A percentile compares a stretch with the other conserved stretches of the same genome.
Evolutionary conservation across 2,329 filamentous ascomycete genomes (phyloP).

Genomic region (Cadophora sp.): DNA sequence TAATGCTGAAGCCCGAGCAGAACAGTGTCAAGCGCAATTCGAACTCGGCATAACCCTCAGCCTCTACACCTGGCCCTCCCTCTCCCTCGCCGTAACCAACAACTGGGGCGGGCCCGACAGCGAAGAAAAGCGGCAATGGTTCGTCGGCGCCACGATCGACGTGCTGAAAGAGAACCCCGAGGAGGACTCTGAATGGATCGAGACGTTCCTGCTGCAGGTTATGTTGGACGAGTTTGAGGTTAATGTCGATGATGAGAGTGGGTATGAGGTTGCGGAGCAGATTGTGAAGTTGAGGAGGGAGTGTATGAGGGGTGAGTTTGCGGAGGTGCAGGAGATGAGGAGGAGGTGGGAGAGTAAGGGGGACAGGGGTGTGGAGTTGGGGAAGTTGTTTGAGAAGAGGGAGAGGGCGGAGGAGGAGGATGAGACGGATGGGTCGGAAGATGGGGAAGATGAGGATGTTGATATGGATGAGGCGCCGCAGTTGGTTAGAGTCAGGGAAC

Average conservation of each 20-base stretch:
- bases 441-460: conserved; percentile 62
- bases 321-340: conserved; percentile 68
- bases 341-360: conserved; percentile 66
- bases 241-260: conserved; percentile 88
- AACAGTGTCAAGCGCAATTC: conserved; percentile 69
- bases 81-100: conserved; percentile 86
- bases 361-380: conserved; percentile 58
- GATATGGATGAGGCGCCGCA: conserved; percentile 75
- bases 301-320: conserved; percentile 69
- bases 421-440: conserved; percentile 59
- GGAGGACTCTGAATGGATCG: conserved; percentile 79
- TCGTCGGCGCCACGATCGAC: conserved; percentile 85
- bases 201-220: conserved; percentile 84
- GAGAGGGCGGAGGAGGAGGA: conserved; percentile 61
- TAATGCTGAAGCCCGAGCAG: conserved; percentile 44
- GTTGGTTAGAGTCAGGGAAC: conserved; percentile 64
- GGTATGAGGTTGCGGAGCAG: conserved; percentile 72
- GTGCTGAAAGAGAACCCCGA: conserved; percentile 68
- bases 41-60: conserved; percentile 87
- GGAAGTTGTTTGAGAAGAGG: conserved; percentile 54
- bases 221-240: conserved; percentile 97
- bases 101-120: conserved; percentile 83
- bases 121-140: conserved; percentile 95
- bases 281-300: conserved; percentile 73
- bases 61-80: conserved; percentile 86